Evolutionary conservation across 805 yeast genomes (phyloP), one percentile per base, ranked within the genome.

Genomic region (Yarrowia phangngaensis): DNA sequence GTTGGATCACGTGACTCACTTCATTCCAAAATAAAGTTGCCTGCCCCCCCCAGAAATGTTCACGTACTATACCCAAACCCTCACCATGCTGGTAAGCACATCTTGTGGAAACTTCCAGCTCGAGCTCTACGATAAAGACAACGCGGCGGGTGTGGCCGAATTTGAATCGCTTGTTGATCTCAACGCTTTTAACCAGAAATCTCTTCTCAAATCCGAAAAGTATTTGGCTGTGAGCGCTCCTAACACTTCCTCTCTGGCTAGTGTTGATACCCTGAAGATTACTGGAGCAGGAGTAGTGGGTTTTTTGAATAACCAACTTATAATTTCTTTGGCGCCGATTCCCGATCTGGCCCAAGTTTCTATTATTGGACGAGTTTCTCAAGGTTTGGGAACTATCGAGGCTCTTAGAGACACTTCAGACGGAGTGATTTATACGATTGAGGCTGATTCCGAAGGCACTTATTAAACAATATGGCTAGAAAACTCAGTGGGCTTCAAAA

Each of bases 401-500:
- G 45, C 45, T 26, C 32, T 38, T 8, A 17, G 32, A 38, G 45
- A 38, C 45, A 19, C 43, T 20, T 19, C 33, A 6, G 46, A 20
- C 20, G 26, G 26, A 3, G 34, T 32, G 15, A 27, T 17, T 8
- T 49, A 14, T 26, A 20, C 36, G 47, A 46, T 30, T 28, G 30
- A 36, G 19, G 38, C 29, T 8, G 34, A 36, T 16, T 13, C 36
- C 3, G 45, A 38, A 14, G 45, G 46, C 4, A 27, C 32, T 9
- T 26, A 26, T 6, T 38, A 38, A 4, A 5, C 19, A 38, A 4
- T 32, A 50, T 34, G 51, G 51, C 48, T 31, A 30, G 22, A 54
- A 53, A 67, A 58, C 51, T 56, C 28, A 59, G 61, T 19, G 72
- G 72, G 4, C 56, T 69, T 6, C 73, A 69, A 54, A 58, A 58